Evolutionary conservation across 148 eudicot species (phyloP).

Genomic region (Chenopodium quinoa): DNA sequence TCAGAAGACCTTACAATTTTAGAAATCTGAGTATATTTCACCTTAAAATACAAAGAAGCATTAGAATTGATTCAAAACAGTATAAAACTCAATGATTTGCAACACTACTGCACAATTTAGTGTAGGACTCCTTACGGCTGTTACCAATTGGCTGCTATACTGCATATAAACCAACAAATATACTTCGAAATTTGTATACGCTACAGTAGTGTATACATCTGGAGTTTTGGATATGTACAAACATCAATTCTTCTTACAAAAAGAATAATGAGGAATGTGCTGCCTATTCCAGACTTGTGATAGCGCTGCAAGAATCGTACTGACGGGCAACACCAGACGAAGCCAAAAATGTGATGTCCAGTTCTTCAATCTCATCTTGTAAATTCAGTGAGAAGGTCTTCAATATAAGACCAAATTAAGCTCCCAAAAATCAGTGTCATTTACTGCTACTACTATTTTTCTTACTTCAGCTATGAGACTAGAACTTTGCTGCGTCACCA

Average conservation of each 20-base stretch:
- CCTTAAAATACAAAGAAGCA: too few species aligned
- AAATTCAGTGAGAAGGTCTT: not conserved
- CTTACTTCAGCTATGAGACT: not conserved
- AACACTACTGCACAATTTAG: too few species aligned
- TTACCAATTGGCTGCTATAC: too few species aligned
- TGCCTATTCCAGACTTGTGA: not conserved
- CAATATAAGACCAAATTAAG: not conserved
- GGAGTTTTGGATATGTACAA: not conserved
- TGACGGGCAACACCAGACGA: not conserved
- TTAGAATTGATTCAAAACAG: too few species aligned
- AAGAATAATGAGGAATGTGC: not conserved
- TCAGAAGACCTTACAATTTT: too few species aligned
- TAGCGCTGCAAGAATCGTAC: not conserved
- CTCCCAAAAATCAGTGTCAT: not conserved
- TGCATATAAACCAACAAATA: too few species aligned
- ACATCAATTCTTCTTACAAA: not conserved
- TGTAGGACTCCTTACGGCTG: too few species aligned
- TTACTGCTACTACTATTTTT: not conserved
- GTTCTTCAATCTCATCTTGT: not conserved
- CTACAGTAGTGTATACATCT: not conserved
- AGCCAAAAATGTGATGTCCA: not conserved
- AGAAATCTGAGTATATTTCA: too few species aligned
- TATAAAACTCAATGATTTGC: too few species aligned
- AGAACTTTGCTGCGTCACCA: not conserved
- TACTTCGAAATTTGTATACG: too few species aligned